A percentile compares a stretch with the other conserved stretches of the same genome.
Conservation (phyloP, 441 rosid species). For the Mallotus japonicus region DNA sequence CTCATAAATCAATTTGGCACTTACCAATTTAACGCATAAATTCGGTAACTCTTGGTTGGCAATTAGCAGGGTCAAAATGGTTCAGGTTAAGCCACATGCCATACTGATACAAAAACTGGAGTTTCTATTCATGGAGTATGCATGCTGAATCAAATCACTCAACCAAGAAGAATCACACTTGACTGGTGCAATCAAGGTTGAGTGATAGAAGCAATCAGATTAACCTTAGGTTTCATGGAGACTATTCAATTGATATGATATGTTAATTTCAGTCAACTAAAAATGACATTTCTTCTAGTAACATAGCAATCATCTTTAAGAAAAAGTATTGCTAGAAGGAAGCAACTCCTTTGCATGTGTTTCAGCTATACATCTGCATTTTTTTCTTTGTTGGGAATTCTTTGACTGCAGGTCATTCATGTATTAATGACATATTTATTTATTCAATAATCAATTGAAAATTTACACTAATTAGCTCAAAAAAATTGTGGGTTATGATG, state of each 20-base stretch:
- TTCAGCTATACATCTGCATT: neutral
- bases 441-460: slow-evolving; percentile 4
- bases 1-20: too few species aligned
- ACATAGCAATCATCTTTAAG: neutral
- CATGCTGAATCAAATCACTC: neutral
- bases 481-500: neutral
- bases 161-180: neutral
- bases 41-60: neutral
- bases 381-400: slow-evolving; percentile 15
- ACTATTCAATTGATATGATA: neutral
- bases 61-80: slow-evolving; percentile 13
- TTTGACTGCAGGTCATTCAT: slow-evolving; percentile 19
- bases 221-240: slow-evolving; percentile 4
- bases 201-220: neutral
- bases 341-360: neutral
- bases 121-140: neutral
- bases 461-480: neutral
- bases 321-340: neutral
- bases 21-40: too few species aligned
- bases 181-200: neutral
- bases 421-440: neutral
- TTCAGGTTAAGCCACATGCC: neutral
- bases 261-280: neutral
- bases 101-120: neutral
- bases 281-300: neutral